Conservation (phyloP, 2,329 filamentous ascomycete species). For the Xylaria sp. region DNA sequence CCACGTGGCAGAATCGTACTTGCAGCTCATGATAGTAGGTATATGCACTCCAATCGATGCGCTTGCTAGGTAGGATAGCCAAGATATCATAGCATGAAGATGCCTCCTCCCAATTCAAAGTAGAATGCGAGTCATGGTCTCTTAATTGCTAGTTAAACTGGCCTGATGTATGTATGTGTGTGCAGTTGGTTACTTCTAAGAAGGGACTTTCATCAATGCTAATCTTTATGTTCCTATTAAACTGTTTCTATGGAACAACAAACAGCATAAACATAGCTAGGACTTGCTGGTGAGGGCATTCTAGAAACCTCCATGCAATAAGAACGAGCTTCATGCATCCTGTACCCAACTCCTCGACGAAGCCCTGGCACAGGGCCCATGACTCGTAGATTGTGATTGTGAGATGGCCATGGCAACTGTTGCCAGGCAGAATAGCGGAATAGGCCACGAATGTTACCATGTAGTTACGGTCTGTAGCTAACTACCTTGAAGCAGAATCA, state of each 20-base stretch:
- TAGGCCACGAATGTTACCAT: not conserved
- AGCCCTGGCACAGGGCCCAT: not conserved
- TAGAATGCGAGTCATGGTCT: not conserved
- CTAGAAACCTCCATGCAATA: not conserved
- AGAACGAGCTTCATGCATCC: not conserved
- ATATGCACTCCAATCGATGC: not conserved
- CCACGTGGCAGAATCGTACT: constrained; percentile 26
- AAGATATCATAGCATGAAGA: constrained; percentile 9
- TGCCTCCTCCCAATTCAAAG: not conserved
- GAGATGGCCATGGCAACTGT: not conserved
- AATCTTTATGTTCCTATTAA: not conserved
- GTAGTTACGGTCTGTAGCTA: not conserved
- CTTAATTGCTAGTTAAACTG: not conserved
- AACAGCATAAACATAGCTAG: not conserved
- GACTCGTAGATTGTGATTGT: not conserved
- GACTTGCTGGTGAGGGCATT: not conserved
- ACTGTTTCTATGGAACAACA: not conserved
- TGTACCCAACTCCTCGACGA: not conserved
- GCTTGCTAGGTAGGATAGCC: not conserved
- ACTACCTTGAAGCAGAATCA: not conserved
- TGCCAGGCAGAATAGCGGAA: not conserved
- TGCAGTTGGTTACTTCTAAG: not conserved
- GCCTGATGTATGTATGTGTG: not conserved
- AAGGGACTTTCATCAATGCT: not conserved
- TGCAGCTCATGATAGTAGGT: not conserved